These are phyloP conservation scores for Saxispiralis lemnorum DNA, from an alignment of 495 filamentous ascomycete species.

Conservation along the genomic window DNA sequence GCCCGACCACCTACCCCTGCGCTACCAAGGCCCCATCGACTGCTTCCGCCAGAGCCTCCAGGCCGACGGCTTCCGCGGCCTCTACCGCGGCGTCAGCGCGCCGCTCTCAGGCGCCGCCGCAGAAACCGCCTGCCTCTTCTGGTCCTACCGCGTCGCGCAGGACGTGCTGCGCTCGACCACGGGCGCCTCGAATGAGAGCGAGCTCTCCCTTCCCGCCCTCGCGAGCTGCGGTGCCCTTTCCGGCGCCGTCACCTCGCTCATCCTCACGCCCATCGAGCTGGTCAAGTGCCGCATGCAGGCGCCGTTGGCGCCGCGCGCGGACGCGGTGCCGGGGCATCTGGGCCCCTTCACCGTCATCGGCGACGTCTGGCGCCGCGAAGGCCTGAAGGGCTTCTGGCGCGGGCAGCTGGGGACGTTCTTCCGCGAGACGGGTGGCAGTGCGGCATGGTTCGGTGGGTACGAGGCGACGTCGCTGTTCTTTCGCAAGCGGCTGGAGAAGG, in stretches of 20 bases:
- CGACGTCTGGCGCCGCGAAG: slow-evolving; percentile 63
- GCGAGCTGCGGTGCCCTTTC: slow-evolving; percentile 62
- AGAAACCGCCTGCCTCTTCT: slow-evolving; percentile 87
- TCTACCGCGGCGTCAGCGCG: slow-evolving; percentile 88
- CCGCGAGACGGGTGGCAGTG: slow-evolving; percentile 79
- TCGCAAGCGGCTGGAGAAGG: slow-evolving; percentile 6
- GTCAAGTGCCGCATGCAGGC: slow-evolving; percentile 99
- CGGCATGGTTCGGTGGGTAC: slow-evolving; percentile 90
- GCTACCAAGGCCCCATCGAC: slow-evolving; percentile 75
- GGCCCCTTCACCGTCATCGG: slow-evolving; percentile 43
- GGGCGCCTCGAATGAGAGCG: slow-evolving; percentile 32
- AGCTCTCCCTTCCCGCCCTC: slow-evolving; percentile 52
- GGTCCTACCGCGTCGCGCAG: slow-evolving; percentile 36
- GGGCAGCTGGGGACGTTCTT: slow-evolving; percentile 87
- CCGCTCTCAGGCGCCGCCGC: slow-evolving; percentile 81
- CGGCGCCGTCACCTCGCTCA: slow-evolving; percentile 76
- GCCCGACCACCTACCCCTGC: slow-evolving; percentile 62
- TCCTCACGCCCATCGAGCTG: slow-evolving; percentile 88
- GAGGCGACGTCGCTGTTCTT: slow-evolving; percentile 62
- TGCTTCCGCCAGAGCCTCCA: slow-evolving; percentile 76
- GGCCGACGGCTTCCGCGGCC: slow-evolving; percentile 51
- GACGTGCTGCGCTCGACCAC: slow-evolving; percentile 36
- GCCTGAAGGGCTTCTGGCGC: slow-evolving; percentile 77
- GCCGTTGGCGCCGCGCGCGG: slow-evolving; percentile 24
- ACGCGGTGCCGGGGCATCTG: slow-evolving; percentile 15